Conservation (phyloP, 2,329 filamentous ascomycete genomes). For the Didymella segeticola region DNA sequence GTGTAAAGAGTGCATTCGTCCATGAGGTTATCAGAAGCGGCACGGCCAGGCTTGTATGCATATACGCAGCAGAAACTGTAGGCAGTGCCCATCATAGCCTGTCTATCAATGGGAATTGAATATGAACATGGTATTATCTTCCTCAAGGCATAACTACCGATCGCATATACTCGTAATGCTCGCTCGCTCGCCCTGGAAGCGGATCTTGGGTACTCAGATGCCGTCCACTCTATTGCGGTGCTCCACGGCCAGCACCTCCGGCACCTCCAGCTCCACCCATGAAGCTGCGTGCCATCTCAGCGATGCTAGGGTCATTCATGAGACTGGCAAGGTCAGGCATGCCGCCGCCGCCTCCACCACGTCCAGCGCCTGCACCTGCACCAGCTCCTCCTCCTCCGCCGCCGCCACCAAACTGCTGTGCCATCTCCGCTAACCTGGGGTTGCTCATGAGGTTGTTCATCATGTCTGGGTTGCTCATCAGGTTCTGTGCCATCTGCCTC, state of each 20-base stretch:
- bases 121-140: constrained; percentile 40
- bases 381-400: constrained; percentile 55
- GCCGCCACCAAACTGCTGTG: constrained; percentile 70
- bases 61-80: not conserved
- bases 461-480: constrained; percentile 96
- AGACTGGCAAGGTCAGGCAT: constrained; percentile 86
- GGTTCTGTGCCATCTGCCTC: constrained; percentile 91
- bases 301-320: constrained; percentile 92
- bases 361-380: constrained; percentile 51
- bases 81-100: not conserved
- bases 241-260: constrained; percentile 34
- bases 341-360: constrained; percentile 72
- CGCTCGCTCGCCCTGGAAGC: not conserved
- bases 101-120: constrained; percentile 1
- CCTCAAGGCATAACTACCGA: not conserved
- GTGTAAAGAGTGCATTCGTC: not conserved
- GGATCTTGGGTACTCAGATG: not conserved
- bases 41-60: not conserved
- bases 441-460: constrained; percentile 95
- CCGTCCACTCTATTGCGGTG: constrained; percentile 24
- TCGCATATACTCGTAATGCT: constrained; percentile 2
- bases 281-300: constrained; percentile 79
- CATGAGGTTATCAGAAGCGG: not conserved
- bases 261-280: constrained; percentile 61
- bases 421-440: constrained; percentile 86